These are phyloP conservation scores for Sporisorium graminicola DNA, from an alignment of 1,284 basidiomycete genomes.

Conservation along the genomic window DNA sequence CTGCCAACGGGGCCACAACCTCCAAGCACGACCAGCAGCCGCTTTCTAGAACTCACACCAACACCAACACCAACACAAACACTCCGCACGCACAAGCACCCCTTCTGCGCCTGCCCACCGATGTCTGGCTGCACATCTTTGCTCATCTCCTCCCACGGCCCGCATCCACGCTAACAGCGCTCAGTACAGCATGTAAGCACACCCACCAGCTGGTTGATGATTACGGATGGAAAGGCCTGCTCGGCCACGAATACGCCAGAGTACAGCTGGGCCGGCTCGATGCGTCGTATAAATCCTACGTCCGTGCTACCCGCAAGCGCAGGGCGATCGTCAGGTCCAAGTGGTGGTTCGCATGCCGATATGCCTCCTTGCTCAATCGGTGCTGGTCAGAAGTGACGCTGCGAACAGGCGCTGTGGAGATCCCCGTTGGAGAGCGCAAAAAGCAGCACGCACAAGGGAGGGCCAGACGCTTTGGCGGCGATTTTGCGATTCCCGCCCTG, in stretches of 20 bases:
- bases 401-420: background rate
- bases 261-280: background rate
- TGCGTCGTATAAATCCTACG: background rate
- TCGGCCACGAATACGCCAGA: background rate
- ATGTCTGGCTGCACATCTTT: constrained; percentile 45
- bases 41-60: too few relatives aligned
- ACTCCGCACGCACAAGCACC: background rate
- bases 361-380: background rate
- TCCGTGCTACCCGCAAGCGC: background rate
- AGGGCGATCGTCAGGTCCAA: background rate
- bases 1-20: background rate
- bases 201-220: constrained; percentile 23
- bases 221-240: constrained; percentile 16
- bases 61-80: too few relatives aligned
- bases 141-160: background rate
- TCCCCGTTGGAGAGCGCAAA: background rate
- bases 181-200: constrained; percentile 17
- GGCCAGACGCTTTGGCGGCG: constrained; percentile 1
- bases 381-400: constrained; percentile 18
- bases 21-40: background rate
- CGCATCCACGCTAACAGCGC: constrained; percentile 2
- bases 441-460: background rate
- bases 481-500: constrained; percentile 35
- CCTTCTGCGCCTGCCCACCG: constrained; percentile 25
- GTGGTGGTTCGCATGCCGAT: constrained; percentile 21